Evolutionary conservation across 1,284 basidiomycete genomes (phyloP), one percentile per base, ranked within the genome.

Genomic region (Kwoniella shivajii): DNA sequence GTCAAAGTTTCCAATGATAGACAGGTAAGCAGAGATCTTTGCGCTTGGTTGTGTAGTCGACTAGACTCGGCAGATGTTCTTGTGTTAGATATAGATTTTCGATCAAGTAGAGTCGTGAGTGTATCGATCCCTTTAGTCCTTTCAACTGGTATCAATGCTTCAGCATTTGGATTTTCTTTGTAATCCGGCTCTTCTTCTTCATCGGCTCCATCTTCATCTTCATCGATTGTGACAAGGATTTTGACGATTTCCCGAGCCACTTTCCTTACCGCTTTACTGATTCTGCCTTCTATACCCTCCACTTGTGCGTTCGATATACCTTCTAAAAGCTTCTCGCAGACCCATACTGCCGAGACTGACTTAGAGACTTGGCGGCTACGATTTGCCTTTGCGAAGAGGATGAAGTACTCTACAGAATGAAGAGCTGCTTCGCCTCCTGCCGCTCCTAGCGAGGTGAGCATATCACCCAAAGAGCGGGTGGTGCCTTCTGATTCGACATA

Each of bases 391-490:
- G 75, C 89, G 14, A 88, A 81, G 41, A 80, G 80, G 11, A 85
- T 67, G 66, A 96, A 90, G 85, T 91, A 90, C 64, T 95, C 92
- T 4, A 91, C 83, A 1, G 89, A 80, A 67, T 84, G 88, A 26
- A 92, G 78, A 46, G 85, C 85, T 6, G 80, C 78, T 55, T 90
- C 88, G 2, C 86, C 86, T 13, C 86, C 89, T 4, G 77, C 75
- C 0, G 68, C 65, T 2, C 92, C 92, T 24, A 95, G 78, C 0
- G 85, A 80, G 43, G 80, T 81, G 50, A 95, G 84, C 86, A 93
- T 91, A 7, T 77, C 74, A 47, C 83, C 81, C 36, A 95, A 73
- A 0, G 85, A 78, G 29, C 80, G 72, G 20, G 82, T 79, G 1
- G 88, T 84, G 24, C 81, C 79, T 31, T 76, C 80, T 5, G 85